Evolutionary conservation across 768 basidiomycete genomes (phyloP).

Genomic region (Russula virescens): DNA sequence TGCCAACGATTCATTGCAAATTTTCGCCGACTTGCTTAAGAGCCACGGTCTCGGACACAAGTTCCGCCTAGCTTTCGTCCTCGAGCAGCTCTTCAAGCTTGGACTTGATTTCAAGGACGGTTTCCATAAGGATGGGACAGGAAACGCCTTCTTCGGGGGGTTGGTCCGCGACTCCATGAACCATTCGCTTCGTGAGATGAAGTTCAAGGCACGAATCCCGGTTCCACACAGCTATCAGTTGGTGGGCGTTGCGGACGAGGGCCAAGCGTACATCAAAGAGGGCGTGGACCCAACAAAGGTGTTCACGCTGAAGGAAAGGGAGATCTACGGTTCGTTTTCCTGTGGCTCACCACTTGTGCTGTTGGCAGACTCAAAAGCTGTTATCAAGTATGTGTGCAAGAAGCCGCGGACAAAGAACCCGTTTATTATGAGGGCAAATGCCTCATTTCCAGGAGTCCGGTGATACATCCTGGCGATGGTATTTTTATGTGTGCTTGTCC

Average conservation of each 20-base stretch:
- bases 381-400: slow-evolving; percentile 20
- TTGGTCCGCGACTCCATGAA: slow-evolving; percentile 57
- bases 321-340: slow-evolving; percentile 15
- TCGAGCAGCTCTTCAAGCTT: slow-evolving; percentile 44
- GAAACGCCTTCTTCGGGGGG: slow-evolving; percentile 52
- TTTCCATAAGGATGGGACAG: slow-evolving; percentile 35
- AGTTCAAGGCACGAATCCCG: slow-evolving; percentile 67
- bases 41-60: slow-evolving; percentile 40
- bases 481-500: neutral
- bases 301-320: slow-evolving; percentile 11
- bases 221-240: slow-evolving; percentile 63
- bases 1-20: slow-evolving; percentile 50
- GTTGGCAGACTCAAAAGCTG: neutral
- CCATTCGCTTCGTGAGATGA: slow-evolving; percentile 65
- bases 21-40: slow-evolving; percentile 46
- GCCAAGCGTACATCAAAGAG: slow-evolving; percentile 28
- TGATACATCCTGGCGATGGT: slow-evolving; percentile 35
- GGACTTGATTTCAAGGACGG: slow-evolving; percentile 46
- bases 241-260: slow-evolving; percentile 82
- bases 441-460: slow-evolving; percentile 31
- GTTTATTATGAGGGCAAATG: slow-evolving; percentile 6
- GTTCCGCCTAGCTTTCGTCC: slow-evolving; percentile 47
- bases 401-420: slow-evolving; percentile 10
- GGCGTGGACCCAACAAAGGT: slow-evolving; percentile 7
- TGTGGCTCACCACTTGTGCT: too few relatives aligned